These are phyloP conservation scores for Euclidium syriacum DNA, from an alignment of 345 rosid species.

Conservation along the genomic window DNA sequence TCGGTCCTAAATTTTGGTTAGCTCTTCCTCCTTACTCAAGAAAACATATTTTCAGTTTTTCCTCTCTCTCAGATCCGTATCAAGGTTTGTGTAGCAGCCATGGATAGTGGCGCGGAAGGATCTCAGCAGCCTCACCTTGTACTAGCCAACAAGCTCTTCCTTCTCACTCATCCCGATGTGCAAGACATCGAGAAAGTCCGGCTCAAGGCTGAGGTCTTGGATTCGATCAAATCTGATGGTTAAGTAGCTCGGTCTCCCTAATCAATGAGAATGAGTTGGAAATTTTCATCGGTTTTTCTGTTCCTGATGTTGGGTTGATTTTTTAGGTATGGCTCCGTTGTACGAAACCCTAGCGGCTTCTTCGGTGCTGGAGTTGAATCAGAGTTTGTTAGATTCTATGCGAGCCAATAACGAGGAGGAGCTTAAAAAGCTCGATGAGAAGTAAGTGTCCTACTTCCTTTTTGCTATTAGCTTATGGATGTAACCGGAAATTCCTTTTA, in stretches of 20 bases:
- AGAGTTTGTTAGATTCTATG: conserved; percentile 63
- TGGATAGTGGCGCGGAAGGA: conserved; percentile 79
- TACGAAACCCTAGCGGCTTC: conserved; percentile 74
- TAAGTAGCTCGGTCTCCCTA: conserved; percentile 7
- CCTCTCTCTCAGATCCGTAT: conserved; percentile 24
- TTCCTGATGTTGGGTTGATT: background rate
- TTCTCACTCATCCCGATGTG: conserved; percentile 67
- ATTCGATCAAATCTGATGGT: conserved; percentile 70
- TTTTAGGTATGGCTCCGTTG: conserved; percentile 77
- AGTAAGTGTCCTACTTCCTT: conserved; percentile 42
- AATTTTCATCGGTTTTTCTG: background rate
- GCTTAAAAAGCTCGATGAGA: conserved; percentile 85
- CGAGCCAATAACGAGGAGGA: conserved; percentile 61
- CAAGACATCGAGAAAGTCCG: conserved; percentile 90
- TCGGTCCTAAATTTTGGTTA: background rate
- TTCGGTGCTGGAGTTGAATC: conserved; percentile 65
- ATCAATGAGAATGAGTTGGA: background rate
- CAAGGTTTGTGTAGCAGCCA: conserved; percentile 26
- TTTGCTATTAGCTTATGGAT: background rate
- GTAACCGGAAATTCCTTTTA: background rate
- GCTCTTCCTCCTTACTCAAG: conserved; percentile 41
- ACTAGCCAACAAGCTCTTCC: conserved; percentile 82
- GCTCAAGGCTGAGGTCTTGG: conserved; percentile 77
- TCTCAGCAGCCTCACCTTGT: conserved; percentile 78
- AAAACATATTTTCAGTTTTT: conserved; percentile 4